Conservation (phyloP, 2,329 filamentous ascomycete genomes). For the Pseudophaeomoniella oleicola region DNA sequence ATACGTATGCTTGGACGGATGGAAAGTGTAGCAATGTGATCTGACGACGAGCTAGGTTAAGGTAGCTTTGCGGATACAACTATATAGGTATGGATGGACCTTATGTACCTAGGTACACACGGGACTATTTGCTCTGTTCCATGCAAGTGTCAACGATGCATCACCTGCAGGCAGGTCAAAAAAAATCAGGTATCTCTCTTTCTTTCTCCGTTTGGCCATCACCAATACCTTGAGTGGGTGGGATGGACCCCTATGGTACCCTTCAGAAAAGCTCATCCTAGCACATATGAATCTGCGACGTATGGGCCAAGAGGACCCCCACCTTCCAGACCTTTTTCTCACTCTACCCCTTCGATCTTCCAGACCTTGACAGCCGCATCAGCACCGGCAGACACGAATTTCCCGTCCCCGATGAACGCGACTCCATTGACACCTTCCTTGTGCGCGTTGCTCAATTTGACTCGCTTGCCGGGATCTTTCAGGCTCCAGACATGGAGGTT, state of each 20-base stretch:
- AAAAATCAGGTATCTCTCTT: not conserved
- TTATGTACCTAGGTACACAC: too few species aligned
- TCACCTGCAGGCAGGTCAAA: too few species aligned
- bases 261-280: not conserved
- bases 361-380: constrained; percentile 90
- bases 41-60: too few species aligned
- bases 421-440: constrained; percentile 91
- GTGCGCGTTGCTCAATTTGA: constrained; percentile 78
- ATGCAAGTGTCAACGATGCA: too few species aligned
- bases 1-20: too few species aligned
- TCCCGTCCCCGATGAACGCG: constrained; percentile 57
- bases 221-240: too few species aligned
- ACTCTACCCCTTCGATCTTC: constrained; percentile 33
- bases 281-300: not conserved
- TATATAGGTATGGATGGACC: too few species aligned
- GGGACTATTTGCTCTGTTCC: too few species aligned
- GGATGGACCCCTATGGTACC: too few species aligned
- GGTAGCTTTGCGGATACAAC: too few species aligned
- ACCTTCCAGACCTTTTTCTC: not conserved
- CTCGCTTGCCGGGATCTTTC: constrained; percentile 63
- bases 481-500: constrained; percentile 89
- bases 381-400: constrained; percentile 64
- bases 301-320: not conserved
- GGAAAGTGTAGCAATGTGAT: too few species aligned
- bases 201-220: not conserved